phyloP scores from a whole-genome alignment of 352 stramenopile genomes.

The Elongisporangium prolatum region DNA sequence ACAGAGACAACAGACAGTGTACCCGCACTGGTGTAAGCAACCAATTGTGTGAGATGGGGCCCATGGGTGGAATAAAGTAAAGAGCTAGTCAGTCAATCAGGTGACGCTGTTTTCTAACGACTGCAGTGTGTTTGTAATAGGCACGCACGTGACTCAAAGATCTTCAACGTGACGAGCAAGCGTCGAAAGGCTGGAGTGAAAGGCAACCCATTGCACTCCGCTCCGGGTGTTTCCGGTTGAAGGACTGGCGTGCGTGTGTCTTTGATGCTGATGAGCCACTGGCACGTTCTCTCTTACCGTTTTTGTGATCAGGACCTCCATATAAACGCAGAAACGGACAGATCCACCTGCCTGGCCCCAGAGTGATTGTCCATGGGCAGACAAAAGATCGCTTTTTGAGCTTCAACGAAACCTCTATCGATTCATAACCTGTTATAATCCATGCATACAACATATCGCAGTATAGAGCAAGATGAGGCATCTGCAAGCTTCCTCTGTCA shows the following conservation, averaged over 20 bases:
- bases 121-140: not conserved
- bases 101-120: not conserved
- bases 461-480: not conserved
- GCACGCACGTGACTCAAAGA: not conserved
- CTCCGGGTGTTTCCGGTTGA: not conserved
- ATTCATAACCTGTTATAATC: not conserved
- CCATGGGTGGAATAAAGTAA: not conserved
- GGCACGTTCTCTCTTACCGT: not conserved
- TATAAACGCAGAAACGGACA: not conserved
- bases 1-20: no score
- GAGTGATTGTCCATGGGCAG: not conserved
- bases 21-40: not conserved
- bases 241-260: not conserved
- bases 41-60: not conserved
- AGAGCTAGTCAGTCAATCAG: not conserved
- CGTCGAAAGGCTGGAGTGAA: not conserved
- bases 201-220: not conserved
- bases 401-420: not conserved
- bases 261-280: not conserved
- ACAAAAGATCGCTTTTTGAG: not conserved
- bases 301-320: not conserved
- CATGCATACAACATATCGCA: not conserved
- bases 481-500: not conserved
- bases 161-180: not conserved
- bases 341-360: not conserved